Conservation (phyloP, 2,329 filamentous ascomycete species). For the Colletotrichum sp. region DNA sequence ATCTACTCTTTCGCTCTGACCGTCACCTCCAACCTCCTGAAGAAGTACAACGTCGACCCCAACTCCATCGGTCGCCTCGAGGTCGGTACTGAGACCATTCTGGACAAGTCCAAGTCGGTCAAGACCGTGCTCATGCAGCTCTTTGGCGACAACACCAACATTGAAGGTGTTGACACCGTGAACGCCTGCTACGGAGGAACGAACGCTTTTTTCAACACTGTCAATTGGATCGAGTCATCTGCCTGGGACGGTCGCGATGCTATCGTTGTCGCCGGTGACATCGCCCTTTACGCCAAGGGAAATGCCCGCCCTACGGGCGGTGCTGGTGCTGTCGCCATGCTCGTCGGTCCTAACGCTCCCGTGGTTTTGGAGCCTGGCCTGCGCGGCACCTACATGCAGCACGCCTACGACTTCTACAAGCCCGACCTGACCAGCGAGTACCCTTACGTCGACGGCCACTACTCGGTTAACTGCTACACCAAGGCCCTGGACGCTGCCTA, state of each 20-base stretch:
- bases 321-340: conserved; percentile 78
- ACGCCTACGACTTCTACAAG: conserved; percentile 92
- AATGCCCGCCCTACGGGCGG: conserved; percentile 82
- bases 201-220: conserved; percentile 81
- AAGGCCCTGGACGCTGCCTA: conserved; percentile 83
- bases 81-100: conserved; percentile 83
- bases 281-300: conserved; percentile 85
- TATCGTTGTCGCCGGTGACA: conserved; percentile 81
- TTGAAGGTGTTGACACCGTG: conserved; percentile 83
- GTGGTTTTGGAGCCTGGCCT: conserved; percentile 80
- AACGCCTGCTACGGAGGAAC: conserved; percentile 90
- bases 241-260: conserved; percentile 85
- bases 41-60: conserved; percentile 83
- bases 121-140: conserved; percentile 90
- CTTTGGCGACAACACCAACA: conserved; percentile 82
- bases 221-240: conserved; percentile 88
- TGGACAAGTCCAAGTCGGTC: conserved; percentile 92
- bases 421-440: conserved; percentile 87
- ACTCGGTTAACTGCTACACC: conserved; percentile 82
- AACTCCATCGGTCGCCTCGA: conserved; percentile 81
- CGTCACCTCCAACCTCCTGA: conserved; percentile 76
- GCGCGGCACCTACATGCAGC: conserved; percentile 80
- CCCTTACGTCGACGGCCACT: conserved; percentile 84
- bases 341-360: conserved; percentile 80
- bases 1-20: conserved; percentile 89